These are phyloP conservation scores for Xylogone sp. DNA, from an alignment of 2,329 filamentous ascomycete species.

Conservation along the genomic window DNA sequence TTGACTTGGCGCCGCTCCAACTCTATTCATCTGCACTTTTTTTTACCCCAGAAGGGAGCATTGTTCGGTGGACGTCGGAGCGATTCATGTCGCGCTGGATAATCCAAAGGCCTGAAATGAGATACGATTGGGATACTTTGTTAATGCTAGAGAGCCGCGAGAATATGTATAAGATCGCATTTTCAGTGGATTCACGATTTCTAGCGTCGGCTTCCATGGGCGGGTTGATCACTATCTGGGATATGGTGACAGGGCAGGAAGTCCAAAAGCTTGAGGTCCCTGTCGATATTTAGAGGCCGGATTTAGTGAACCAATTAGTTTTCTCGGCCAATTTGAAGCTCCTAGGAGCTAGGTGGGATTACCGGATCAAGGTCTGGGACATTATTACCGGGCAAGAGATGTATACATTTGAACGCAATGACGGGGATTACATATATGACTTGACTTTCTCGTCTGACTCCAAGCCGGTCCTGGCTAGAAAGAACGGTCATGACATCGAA, in stretches of 20 bases:
- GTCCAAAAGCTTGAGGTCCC: neutral
- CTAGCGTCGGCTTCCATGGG: conserved; percentile 3
- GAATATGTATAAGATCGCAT: neutral
- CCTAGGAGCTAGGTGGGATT: no score
- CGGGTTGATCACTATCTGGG: conserved; percentile 1
- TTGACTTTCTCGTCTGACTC: no score
- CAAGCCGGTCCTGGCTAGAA: no score
- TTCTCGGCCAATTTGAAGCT: no score
- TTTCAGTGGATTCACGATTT: neutral
- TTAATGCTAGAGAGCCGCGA: conserved; percentile 1
- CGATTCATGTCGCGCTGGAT: conserved; percentile 6
- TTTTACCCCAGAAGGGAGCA: conserved; percentile 26
- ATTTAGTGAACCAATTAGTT: no score
- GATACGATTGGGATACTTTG: conserved; percentile 1
- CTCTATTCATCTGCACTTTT: conserved; percentile 26
- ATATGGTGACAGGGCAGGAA: no score
- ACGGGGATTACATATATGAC: no score
- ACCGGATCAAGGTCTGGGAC: no score
- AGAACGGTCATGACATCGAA: no score
- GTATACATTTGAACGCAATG: no score
- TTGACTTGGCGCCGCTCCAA: conserved; percentile 25
- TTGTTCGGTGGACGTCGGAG: conserved; percentile 15
- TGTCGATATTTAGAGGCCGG: conserved; percentile 3
- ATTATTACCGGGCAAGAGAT: no score
- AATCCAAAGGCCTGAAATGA: conserved; percentile 3